Base-by-base conservation (phyloP, 768 basidiomycete species). In the Suillus subalutaceus region DNA sequence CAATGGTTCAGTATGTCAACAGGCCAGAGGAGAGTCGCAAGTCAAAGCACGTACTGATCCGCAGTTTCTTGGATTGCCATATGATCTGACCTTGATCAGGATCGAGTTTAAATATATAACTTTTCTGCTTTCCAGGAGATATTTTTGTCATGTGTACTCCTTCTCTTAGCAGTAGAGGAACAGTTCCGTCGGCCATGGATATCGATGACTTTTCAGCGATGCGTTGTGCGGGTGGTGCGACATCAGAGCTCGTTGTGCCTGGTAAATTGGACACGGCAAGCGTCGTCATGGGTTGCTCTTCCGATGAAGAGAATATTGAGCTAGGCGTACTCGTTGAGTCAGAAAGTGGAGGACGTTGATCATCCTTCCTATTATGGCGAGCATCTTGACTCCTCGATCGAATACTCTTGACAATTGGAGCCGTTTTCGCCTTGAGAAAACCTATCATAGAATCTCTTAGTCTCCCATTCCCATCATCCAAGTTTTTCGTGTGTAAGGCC, bases 91-190 rank as follows among this genome's bases (percentile, higher is more conserved):
- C 94, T 63, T 89, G 86, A 73, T 95, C 93, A 1, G 91, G 84
- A 66, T 94, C 91, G 9, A 97, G 79, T 53, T 84, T 83, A 74
- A 96, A 91, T 5, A 89, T 70, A 41, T 88, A 83, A 56, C 82
- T 86, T 75, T 92, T 92, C 73, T 90, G 85, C 70, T 89, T 90
- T 78, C 89, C 91, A 35, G 85, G 84, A 2, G 93, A 90, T 18
- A 96, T 89, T 72, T 97, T 97, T 68, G 88, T 88, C 89, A 97
- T 91, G 0, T 85, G 83, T 1, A 85, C 86, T 53, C 93, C 93
- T 8, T 82, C 77, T 72, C 87, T 85, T 30, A 93, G 78, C 15
- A 84, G 70, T 56, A 76, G 75, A 0, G 91, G 90, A 3, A 93
- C 86, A 0, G 82, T 79, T 16, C 85, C 76, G 44, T 89, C 83